phyloP scores from a whole-genome alignment of 148 eudicot genomes.

The Beta vulgaris region DNA sequence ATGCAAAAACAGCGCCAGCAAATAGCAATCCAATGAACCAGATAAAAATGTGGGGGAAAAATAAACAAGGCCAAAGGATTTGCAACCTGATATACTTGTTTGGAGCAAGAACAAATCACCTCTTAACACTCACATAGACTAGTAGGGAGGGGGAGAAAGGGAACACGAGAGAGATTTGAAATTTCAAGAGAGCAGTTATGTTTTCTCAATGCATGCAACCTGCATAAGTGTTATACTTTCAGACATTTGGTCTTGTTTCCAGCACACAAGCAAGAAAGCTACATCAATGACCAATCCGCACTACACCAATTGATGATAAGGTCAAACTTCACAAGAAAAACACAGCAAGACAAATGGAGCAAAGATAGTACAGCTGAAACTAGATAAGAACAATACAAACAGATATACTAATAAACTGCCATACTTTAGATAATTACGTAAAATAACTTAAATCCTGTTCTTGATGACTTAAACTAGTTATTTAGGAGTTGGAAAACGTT shows the following conservation, averaged over 20 bases:
- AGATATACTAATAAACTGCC: background rate
- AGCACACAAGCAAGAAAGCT: background rate
- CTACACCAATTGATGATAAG: background rate
- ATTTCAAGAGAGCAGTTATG: too few species aligned
- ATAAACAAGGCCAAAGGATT: background rate
- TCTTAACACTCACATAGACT: too few species aligned
- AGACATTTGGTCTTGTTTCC: background rate
- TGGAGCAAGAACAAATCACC: too few species aligned
- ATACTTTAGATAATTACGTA: background rate
- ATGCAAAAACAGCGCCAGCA: background rate
- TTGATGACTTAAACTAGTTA: background rate
- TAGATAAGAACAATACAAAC: background rate
- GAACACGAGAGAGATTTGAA: too few species aligned
- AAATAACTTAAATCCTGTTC: background rate
- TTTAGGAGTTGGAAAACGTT: background rate
- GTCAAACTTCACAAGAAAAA: background rate
- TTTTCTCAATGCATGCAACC: background rate
- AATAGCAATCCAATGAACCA: background rate
- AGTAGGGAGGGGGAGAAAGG: too few species aligned
- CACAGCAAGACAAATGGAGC: background rate
- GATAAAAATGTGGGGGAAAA: background rate
- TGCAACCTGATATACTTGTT: too few species aligned
- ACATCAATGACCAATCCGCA: background rate
- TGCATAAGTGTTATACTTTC: background rate
- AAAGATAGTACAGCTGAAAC: background rate